Conservation (phyloP, 352 stramenopile species). For the Elongisporangium prolatum region DNA sequence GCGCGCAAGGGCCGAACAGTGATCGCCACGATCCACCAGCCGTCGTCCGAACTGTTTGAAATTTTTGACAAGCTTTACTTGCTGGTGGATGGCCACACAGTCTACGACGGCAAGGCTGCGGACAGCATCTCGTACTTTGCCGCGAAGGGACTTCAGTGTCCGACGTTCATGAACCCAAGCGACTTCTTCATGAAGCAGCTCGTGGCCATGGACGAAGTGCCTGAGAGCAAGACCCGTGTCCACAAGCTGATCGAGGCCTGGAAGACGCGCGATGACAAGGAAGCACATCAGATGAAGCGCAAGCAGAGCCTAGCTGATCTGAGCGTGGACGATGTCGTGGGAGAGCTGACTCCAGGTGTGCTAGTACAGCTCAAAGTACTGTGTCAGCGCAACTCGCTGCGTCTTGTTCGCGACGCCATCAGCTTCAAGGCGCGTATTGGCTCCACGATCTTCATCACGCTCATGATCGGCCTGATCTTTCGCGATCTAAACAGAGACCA, state of each 20-base stretch:
- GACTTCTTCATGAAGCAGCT: slow-evolving; percentile 46
- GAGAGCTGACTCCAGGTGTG: slow-evolving; percentile 9
- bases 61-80: slow-evolving; percentile 37
- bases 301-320: slow-evolving; percentile 1
- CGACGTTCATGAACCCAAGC: slow-evolving; percentile 33
- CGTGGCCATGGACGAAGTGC: slow-evolving; percentile 22
- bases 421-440: slow-evolving; percentile 25
- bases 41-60: slow-evolving; percentile 43
- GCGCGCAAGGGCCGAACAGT: slow-evolving; percentile 74
- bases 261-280: slow-evolving; percentile 1
- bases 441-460: slow-evolving; percentile 25
- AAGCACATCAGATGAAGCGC: background rate
- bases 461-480: slow-evolving; percentile 32
- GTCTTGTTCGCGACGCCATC: slow-evolving; percentile 26
- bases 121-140: slow-evolving; percentile 32
- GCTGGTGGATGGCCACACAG: slow-evolving; percentile 26
- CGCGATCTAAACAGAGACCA: slow-evolving; percentile 21
- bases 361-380: slow-evolving; percentile 17
- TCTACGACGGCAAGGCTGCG: slow-evolving; percentile 32
- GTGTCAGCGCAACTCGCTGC: slow-evolving; percentile 23
- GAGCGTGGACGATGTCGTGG: slow-evolving; percentile 3
- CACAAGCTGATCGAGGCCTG: slow-evolving; percentile 15
- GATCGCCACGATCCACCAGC: slow-evolving; percentile 82
- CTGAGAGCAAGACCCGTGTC: slow-evolving; percentile 17
- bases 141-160: slow-evolving; percentile 20